Base-by-base conservation (phyloP, 257 asterid species). In the Fraxinus excelsior region DNA sequence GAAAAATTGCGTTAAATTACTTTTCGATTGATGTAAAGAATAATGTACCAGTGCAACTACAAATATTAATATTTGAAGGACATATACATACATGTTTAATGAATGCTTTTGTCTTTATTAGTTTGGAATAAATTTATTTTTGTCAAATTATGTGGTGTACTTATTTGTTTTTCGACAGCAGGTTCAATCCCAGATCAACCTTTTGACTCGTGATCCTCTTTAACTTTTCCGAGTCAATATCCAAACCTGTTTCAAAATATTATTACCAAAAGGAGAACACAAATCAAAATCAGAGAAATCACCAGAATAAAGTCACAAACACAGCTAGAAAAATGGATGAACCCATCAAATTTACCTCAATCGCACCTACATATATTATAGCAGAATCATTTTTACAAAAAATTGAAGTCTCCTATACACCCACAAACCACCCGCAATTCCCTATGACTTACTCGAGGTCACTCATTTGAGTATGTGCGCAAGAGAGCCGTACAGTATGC, bases 401-500 rank as follows among this genome's bases (percentile, higher is more conserved):
- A 53, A 1, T n/a, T 18, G 26, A n/a, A 5, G 26, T 53, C 64
- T 53, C 64, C 64, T 19, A 53, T 53, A n/a, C 62, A 19, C n/a
- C 62, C 64, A 19, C 26, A 19, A 19, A 53, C 26, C 26, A 1
- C 26, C 26, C 64, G n/a, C 64, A 18, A 53, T 53, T 18, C 64
- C 23, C 64, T 53, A 18, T 53, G 26, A 53, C 64, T 18, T 5
- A n/a, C 64, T 53, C 0, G 23, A 19, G 64, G 23, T 53, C 12
- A 53, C 25, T 51, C 10, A 23, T 2, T 2, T 19, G 10, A 6
- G 23, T 18, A 7, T 4, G 8, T 0, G 16, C 13, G 67, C 26
- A 67, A 40, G 62, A 84, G 56, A 82, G 60, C 90, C 84, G 84
- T 87, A 84, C 88, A 87, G 56, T 76, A 76, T 67, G 68, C 82